Conservation (phyloP, 2,329 filamentous ascomycete species). For the Colletotrichum sp. region DNA sequence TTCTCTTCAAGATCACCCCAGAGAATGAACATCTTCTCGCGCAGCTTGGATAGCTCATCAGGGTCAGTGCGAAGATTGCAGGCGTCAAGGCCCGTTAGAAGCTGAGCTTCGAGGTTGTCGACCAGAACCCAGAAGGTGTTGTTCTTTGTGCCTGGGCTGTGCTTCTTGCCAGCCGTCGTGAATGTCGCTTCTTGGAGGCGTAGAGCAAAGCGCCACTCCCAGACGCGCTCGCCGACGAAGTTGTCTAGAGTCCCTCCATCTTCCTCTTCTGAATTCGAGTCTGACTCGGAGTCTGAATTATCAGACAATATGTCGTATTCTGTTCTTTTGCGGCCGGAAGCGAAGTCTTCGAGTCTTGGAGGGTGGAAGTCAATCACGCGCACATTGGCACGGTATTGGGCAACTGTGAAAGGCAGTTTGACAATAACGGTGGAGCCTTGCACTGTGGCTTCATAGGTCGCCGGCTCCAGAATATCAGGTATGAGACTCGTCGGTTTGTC, state of each 20-base stretch:
- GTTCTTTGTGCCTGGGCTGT: constrained; percentile 21
- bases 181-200: constrained; percentile 73
- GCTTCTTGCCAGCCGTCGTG: constrained; percentile 34
- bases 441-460: constrained; percentile 47
- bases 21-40: constrained; percentile 75
- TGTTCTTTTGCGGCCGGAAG: constrained; percentile 48
- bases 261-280: constrained; percentile 26
- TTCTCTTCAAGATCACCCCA: constrained; percentile 88
- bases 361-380: constrained; percentile 87
- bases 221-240: constrained; percentile 44
- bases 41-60: constrained; percentile 55
- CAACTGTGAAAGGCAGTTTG: constrained; percentile 75
- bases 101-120: constrained; percentile 58
- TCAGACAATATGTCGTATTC: constrained; percentile 59
- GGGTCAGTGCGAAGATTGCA: constrained; percentile 60
- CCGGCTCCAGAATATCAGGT: constrained; percentile 43
- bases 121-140: constrained; percentile 71
- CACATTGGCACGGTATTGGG: constrained; percentile 71
- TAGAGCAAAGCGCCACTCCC: constrained; percentile 87
- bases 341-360: constrained; percentile 72
- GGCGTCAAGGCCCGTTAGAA: constrained; percentile 53
- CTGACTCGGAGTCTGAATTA: constrained; percentile 33
- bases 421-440: constrained; percentile 40
- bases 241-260: constrained; percentile 30
- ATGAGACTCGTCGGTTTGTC: constrained; percentile 40